Base-by-base conservation (phyloP, 1,139 yeast species). In the Yamadazyma kanchanaburiensis region DNA sequence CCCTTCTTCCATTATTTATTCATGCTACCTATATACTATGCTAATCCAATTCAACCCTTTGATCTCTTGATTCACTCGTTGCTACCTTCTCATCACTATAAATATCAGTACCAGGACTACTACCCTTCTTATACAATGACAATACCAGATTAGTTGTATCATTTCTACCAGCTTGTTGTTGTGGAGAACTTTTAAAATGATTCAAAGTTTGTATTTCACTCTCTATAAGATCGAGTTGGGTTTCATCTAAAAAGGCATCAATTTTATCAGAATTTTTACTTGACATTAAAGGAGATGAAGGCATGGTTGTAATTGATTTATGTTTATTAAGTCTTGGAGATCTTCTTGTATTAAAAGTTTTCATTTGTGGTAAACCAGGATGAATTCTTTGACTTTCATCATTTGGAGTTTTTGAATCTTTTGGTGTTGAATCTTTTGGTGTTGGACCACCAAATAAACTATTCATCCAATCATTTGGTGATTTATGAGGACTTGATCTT, bases 351-450 rank as follows among this genome's bases (percentile, higher is more conserved):
- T 46, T 45, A 34, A 60, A 61, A 0, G 62, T 51, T 27, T 58
- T 53, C 48, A 57, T 39, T 27, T 50, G 53, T 9, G 67, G 66
- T 26, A 55, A 43, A 12, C 48, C 48, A 5, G 53, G 48, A 27
- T 53, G 51, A 17, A 37, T 27, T 19, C 24, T 21, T 31, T 18
- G 34, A 28, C 12, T 22, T 27, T 9, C 26, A 10, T 17, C 14
- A 6, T 17, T 5, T 15, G 18, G 6, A 8, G 14, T 12, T 24
- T 17, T 16, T 8, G 58, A 49, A 43, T 67, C 72, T 22, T 27
- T 30, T 8, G 74, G 74, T 2, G 74, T 63, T 25, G 54, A 59
- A 37, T 68, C 74, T 31, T 59, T 63, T 5, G 77, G 74, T 0
- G 76, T 64, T 11, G 72, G 65, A 31, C 64, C 71, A n/a, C 58